Conservation (phyloP, 2,329 filamentous ascomycete species). For the Ampelomyces quisqualis region DNA sequence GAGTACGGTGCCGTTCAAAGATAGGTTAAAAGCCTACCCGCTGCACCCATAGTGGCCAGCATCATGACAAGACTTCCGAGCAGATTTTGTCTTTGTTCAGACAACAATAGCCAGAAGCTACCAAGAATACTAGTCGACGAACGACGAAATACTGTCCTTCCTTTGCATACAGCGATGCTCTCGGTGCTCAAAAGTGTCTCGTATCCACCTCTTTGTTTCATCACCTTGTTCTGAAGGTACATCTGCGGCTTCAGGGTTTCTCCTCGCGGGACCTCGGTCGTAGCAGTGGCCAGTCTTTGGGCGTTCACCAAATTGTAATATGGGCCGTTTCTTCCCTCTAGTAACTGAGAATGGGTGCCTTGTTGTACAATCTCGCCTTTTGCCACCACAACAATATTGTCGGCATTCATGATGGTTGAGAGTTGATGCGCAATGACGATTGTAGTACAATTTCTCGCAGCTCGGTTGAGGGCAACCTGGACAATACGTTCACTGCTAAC, state of each 20-base stretch:
- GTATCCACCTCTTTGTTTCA: too few species aligned
- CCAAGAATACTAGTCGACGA: not conserved
- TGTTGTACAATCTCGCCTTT: slow-evolving; percentile 69
- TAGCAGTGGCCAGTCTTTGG: slow-evolving; percentile 71
- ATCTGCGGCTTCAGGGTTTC: too few species aligned
- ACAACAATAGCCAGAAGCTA: slow-evolving; percentile 14
- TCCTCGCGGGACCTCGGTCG: too few species aligned
- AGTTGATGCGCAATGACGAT: slow-evolving; percentile 93
- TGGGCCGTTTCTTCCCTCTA: slow-evolving; percentile 58
- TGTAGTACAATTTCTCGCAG: slow-evolving; percentile 80
- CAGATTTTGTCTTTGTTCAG: slow-evolving; percentile 23
- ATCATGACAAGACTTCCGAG: slow-evolving; percentile 16
- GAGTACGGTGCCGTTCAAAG: too few species aligned
- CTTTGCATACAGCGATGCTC: not conserved
- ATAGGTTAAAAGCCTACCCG: slow-evolving; percentile 15
- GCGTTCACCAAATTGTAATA: slow-evolving; percentile 67
- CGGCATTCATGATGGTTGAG: slow-evolving; percentile 82
- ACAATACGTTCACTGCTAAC: slow-evolving; percentile 92
- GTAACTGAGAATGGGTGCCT: slow-evolving; percentile 70
- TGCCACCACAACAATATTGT: slow-evolving; percentile 71
- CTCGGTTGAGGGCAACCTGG: slow-evolving; percentile 82
- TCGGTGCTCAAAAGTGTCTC: not conserved
- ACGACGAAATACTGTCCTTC: not conserved
- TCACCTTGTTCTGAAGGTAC: too few species aligned
- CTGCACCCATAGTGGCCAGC: slow-evolving; percentile 22